Conservation (phyloP, 2,329 filamentous ascomycete species). For the Sarocladiaceae sp. region DNA sequence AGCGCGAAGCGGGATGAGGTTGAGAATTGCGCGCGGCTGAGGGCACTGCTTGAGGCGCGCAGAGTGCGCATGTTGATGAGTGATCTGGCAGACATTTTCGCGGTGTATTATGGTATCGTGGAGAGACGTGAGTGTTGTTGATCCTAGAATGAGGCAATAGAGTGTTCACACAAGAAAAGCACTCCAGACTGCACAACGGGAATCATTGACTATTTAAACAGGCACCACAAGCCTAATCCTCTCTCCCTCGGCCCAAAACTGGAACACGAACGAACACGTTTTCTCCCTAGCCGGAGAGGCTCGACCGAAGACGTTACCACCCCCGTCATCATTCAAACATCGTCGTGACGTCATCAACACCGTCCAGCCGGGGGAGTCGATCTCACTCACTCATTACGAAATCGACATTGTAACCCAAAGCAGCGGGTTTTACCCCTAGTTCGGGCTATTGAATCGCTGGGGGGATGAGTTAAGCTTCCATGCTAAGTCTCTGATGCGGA, state of each 20-base stretch:
- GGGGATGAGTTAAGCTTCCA: neutral
- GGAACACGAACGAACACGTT: neutral
- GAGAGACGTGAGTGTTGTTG: neutral
- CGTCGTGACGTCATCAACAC: slow-evolving; percentile 2
- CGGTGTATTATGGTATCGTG: neutral
- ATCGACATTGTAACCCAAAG: neutral
- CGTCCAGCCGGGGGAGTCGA: neutral
- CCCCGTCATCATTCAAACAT: neutral
- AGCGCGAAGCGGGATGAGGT: slow-evolving; percentile 24
- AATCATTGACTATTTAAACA: slow-evolving; percentile 4
- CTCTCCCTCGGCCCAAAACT: neutral
- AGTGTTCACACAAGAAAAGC: too few species aligned
- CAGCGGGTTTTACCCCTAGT: neutral
- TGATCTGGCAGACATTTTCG: slow-evolving; percentile 27
- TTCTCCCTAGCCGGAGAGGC: neutral
- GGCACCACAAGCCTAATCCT: neutral
- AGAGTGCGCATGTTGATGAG: slow-evolving; percentile 19
- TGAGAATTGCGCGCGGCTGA: slow-evolving; percentile 22
- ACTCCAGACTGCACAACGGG: too few species aligned
- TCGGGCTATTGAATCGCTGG: neutral
- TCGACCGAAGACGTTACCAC: neutral
- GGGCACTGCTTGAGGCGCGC: slow-evolving; percentile 20
- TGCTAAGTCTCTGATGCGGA: neutral
- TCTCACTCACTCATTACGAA: neutral
- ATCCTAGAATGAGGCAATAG: too few species aligned